Evolutionary conservation across 495 filamentous ascomycete species (phyloP), one percentile per base, ranked within the genome.

Genomic region (Tuber melanosporum): DNA sequence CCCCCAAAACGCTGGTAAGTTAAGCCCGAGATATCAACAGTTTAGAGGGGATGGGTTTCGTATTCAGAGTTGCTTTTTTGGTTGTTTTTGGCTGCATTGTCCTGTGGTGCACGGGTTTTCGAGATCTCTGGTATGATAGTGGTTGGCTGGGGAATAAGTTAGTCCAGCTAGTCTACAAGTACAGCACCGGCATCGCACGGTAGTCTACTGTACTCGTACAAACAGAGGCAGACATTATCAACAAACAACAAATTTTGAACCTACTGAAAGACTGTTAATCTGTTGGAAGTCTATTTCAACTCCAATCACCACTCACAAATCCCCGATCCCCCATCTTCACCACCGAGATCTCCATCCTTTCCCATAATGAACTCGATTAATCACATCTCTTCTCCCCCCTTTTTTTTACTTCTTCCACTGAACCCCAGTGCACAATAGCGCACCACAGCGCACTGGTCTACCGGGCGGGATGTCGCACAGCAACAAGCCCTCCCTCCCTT

Each of bases 201-300:
- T 49, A 32, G 32, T 32, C 32, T 32, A 32, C 32, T 32, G 32
- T 32, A 32, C 32, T 32, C 32, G 32, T 32, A 3, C n/a, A 26
- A 22, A 62, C 22, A 26, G 26, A 62, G n/a, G 52, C 10, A 12
- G 49, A 57, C 49, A 26, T 62, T 62, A 32, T 62, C 52, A 62
- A 62, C 52, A 62, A 26, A 62, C 9, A 1, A 32, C 52, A 3
- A 32, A 62, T 2, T 26, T 32, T 26, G n/a, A 14, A 26, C 52
- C 9, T 62, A 62, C 10, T 26, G n/a, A 32, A 26, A 26, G 14
- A 26, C 22, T 8, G 12, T 9, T 4, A 26, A 62, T 26, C 9
- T 62, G n/a, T 62, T 62, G 52, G 52, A 32, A 26, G 52, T 62
- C 52, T 62, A 62, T 62, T 62, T 62, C 26, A 62, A 62, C 52